A percentile compares a stretch with the other conserved stretches of the same genome.
phyloP scores from a whole-genome alignment of 2,329 filamentous ascomycete species.

The Aspergillus pseudoglaucus region DNA sequence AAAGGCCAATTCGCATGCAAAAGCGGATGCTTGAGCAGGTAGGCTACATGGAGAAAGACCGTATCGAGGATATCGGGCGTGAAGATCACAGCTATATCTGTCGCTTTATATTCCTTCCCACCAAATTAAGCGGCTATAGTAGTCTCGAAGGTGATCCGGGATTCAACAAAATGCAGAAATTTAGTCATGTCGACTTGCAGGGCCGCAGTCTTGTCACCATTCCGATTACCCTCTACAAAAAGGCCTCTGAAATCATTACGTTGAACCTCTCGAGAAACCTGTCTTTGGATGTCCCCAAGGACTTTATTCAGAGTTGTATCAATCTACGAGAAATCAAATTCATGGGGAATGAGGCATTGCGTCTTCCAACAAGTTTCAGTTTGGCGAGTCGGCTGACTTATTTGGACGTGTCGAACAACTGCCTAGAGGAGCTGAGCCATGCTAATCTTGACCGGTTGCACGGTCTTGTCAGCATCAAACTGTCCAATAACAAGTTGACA shows the following conservation, averaged over 20 bases:
- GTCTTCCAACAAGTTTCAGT: slow-evolving; percentile 75
- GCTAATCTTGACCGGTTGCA: slow-evolving; percentile 70
- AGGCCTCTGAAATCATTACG: slow-evolving; percentile 85
- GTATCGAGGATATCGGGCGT: slow-evolving; percentile 84
- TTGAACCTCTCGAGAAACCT: slow-evolving; percentile 90
- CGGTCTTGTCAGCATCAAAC: slow-evolving; percentile 77
- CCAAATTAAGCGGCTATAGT: slow-evolving; percentile 73
- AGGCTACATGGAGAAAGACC: slow-evolving; percentile 80
- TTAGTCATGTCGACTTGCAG: slow-evolving; percentile 87
- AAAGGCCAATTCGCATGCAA: slow-evolving; percentile 84
- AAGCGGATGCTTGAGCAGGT: slow-evolving; percentile 86
- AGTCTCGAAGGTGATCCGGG: slow-evolving; percentile 70
- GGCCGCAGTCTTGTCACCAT: slow-evolving; percentile 90
- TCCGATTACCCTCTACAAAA: slow-evolving; percentile 87
- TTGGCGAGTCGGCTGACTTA: slow-evolving; percentile 76
- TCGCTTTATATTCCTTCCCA: slow-evolving; percentile 88
- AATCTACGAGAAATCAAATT: slow-evolving; percentile 93
- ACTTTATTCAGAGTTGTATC: slow-evolving; percentile 91
- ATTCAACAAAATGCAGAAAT: slow-evolving; percentile 76
- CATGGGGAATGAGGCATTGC: slow-evolving; percentile 85
- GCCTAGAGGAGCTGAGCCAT: slow-evolving; percentile 77
- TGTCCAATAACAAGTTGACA: slow-evolving; percentile 87
- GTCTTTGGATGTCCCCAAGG: slow-evolving; percentile 84
- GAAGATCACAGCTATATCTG: slow-evolving; percentile 98
- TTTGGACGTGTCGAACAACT: slow-evolving; percentile 91